Base-by-base conservation (phyloP, 2,329 filamentous ascomycete species). In the Periconia macrospinosa region DNA sequence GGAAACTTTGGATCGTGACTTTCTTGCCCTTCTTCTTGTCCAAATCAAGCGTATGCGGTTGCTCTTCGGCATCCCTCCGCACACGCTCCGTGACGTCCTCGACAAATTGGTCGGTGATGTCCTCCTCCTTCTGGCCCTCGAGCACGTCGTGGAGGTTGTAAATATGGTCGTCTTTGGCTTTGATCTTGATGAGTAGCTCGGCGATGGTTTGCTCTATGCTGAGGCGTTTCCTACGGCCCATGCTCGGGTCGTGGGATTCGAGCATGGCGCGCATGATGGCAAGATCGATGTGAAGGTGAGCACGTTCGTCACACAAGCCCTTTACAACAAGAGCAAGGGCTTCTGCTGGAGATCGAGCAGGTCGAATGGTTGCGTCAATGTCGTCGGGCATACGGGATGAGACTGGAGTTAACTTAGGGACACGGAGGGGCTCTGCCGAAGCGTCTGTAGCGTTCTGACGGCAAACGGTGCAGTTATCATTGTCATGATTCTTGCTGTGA, bases 321-420 rank as follows among this genome's bases (percentile, higher is more conserved):
- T 95, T 94, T 70, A 96, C 87, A 19, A 96, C 89, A n/a, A 87
- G 84, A 8, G 89, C 88, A 20, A 96, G 83, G 10, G 91, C 91
- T 42, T 87, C 75, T 5, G 83, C 85, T 0, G 91, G 91, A 1
- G 85, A 77, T 66, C 90, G 87, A 1, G 87, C 66, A 2, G 79
- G 85, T 0, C 85, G 83, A 45, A 86, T 68, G 0, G 85, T 87
- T 1, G 81, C 81, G 48, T 85, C 82, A n/a, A 80, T 77, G 46
- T 83, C 79, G 56, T 83, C 78, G 3, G 71, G 69, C 70, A 77
- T 78, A 47, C 80, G 79, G 19, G 78, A 71, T 3, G 81, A 82
- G 5, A 81, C 80, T 3, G 80, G 78, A 14, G 81, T 60, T 1
- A 80, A 79, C 55, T 77, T 78, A 1, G 81, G 78, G 13, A 83